Conservation (phyloP, 2,329 filamentous ascomycete genomes). For the Trichoderma simmonsii region DNA sequence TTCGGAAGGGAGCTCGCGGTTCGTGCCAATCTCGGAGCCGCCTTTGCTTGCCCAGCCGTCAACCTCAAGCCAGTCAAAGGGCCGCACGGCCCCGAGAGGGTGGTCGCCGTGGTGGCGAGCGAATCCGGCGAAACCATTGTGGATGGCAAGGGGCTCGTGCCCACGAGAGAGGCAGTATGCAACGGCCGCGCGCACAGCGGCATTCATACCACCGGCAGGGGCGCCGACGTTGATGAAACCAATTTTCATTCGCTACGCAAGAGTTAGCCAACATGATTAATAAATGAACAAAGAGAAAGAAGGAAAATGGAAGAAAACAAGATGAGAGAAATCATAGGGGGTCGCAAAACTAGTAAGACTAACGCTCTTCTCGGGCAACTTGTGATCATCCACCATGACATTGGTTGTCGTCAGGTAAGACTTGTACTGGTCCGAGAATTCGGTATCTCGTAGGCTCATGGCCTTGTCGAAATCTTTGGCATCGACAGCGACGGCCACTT, state of each 20-base stretch:
- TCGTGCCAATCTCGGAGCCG: conserved; percentile 96
- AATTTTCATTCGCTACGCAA: conserved; percentile 75
- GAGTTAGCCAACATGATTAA: background rate
- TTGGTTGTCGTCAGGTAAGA: conserved; percentile 91
- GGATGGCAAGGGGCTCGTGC: conserved; percentile 88
- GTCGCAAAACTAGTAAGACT: conserved; percentile 26
- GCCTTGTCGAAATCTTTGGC: conserved; percentile 82
- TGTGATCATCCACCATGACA: conserved; percentile 65
- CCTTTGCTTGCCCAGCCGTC: conserved; percentile 95
- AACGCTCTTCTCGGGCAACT: conserved; percentile 69
- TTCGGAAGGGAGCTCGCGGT: conserved; percentile 85
- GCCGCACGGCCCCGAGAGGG: conserved; percentile 77
- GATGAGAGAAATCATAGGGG: background rate
- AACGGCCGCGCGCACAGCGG: conserved; percentile 86
- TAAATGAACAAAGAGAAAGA: background rate
- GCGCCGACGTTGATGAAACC: conserved; percentile 97
- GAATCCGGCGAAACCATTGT: conserved; percentile 95
- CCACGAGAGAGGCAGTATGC: conserved; percentile 88
- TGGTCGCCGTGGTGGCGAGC: conserved; percentile 84
- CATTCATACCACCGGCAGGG: conserved; percentile 97
- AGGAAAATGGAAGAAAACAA: background rate
- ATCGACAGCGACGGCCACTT: conserved; percentile 77
- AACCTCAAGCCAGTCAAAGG: conserved; percentile 89
- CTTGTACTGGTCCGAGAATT: conserved; percentile 89
- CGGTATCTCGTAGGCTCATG: conserved; percentile 84